Conservation (phyloP, 345 rosid species). For the Hibiscus mutabilis region DNA sequence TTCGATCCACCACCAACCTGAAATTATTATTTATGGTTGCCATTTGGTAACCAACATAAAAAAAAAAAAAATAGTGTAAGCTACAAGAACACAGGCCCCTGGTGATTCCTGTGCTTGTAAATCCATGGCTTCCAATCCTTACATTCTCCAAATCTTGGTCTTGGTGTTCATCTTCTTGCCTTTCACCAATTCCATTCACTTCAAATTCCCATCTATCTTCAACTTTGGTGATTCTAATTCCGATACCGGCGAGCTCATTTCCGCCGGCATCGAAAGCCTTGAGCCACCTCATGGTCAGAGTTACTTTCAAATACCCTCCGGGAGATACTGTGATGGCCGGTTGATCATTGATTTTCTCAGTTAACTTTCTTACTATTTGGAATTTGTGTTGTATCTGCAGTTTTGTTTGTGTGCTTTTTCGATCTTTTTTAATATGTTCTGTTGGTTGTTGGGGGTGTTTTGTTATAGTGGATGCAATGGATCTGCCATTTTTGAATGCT, state of each 20-base stretch:
- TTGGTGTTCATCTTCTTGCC: slow-evolving; percentile 30
- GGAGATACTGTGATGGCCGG: slow-evolving; percentile 87
- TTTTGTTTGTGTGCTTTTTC: background rate
- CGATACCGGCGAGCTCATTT: slow-evolving; percentile 70
- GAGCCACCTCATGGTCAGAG: slow-evolving; percentile 57
- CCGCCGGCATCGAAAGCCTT: slow-evolving; percentile 59
- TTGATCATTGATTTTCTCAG: slow-evolving; percentile 71
- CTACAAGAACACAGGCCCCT: too few species aligned
- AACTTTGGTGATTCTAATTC: slow-evolving; percentile 96
- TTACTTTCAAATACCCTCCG: slow-evolving; percentile 59
- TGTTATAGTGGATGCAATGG: slow-evolving; percentile 86
- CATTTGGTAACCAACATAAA: slow-evolving; percentile 4
- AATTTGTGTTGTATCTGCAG: background rate
- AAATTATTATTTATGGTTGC: slow-evolving; percentile 3
- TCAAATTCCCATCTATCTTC: slow-evolving; percentile 60
- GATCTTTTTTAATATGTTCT: background rate
- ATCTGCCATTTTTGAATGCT: slow-evolving; percentile 77
- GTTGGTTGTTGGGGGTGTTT: background rate
- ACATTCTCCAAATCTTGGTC: slow-evolving; percentile 25
- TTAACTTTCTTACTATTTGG: slow-evolving; percentile 21
- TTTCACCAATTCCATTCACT: slow-evolving; percentile 33
- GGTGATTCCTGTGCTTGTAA: background rate
- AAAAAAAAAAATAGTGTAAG: too few species aligned
- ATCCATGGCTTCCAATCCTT: slow-evolving; percentile 31
- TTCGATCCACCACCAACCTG: background rate